Conservation (phyloP, 306 rosid species). For the Fragaria iinumae region DNA sequence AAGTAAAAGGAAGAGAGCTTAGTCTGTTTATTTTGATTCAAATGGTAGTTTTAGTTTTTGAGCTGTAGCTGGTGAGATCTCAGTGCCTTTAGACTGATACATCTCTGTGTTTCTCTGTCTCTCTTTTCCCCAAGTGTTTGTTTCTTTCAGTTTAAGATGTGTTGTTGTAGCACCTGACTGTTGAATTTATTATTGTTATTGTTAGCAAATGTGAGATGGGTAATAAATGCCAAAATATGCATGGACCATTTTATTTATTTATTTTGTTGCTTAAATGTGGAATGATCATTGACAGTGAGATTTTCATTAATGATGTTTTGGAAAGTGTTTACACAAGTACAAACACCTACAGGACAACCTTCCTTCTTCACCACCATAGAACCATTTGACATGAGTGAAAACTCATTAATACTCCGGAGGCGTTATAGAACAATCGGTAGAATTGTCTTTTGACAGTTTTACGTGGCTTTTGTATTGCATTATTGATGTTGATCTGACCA, state of each 20-base stretch:
- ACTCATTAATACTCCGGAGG: background rate
- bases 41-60: slow-evolving; percentile 58
- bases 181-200: slow-evolving; percentile 64
- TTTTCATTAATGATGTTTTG: slow-evolving; percentile 50
- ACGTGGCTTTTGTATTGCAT: slow-evolving; percentile 7
- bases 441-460: background rate
- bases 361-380: background rate
- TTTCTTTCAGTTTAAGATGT: slow-evolving; percentile 48
- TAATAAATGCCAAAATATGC: slow-evolving; percentile 79
- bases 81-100: slow-evolving; percentile 36
- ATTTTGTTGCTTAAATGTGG: slow-evolving; percentile 33
- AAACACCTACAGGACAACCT: slow-evolving; percentile 19
- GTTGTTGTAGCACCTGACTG: slow-evolving; percentile 63
- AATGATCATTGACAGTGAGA: slow-evolving; percentile 47
- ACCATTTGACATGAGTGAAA: background rate
- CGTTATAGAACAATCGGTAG: accelerated
- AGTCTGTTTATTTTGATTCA: slow-evolving; percentile 53
- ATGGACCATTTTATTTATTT: slow-evolving; percentile 42
- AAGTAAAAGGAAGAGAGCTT: slow-evolving; percentile 35
- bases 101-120: slow-evolving; percentile 30
- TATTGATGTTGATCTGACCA: slow-evolving; percentile 21
- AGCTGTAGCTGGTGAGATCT: slow-evolving; percentile 49
- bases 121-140: slow-evolving; percentile 35
- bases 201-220: slow-evolving; percentile 70
- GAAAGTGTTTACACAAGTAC: slow-evolving; percentile 55